phyloP scores from a whole-genome alignment of 2,329 filamentous ascomycete species.

The Monilinia vaccinii-corymbosi region DNA sequence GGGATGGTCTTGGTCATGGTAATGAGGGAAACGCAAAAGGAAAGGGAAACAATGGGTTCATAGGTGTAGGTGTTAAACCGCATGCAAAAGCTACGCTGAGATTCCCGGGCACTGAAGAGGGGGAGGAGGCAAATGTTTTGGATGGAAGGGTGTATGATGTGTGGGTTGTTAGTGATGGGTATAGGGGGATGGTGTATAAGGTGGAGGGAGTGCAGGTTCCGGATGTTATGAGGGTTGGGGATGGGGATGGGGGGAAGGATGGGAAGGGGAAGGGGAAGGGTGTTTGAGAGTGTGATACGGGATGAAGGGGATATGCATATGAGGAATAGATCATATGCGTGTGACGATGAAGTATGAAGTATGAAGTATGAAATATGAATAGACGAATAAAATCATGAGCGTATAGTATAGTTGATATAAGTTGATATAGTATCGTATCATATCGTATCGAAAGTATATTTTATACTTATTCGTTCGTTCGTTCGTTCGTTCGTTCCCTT shows the following conservation, averaged over 20 bases:
- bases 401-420: no score
- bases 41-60: slow-evolving; percentile 13
- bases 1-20: slow-evolving; percentile 43
- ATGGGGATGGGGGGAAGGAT: slow-evolving; percentile 11
- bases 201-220: slow-evolving; percentile 27
- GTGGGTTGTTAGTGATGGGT: slow-evolving; percentile 75
- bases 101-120: slow-evolving; percentile 39
- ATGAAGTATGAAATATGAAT: no score
- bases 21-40: slow-evolving; percentile 69
- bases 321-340: no score
- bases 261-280: slow-evolving; percentile 4
- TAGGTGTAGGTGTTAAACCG: slow-evolving; percentile 35
- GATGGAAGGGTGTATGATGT: slow-evolving; percentile 59
- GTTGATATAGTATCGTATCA: no score
- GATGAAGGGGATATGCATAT: neutral
- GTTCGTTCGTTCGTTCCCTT: no score
- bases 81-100: slow-evolving; percentile 50
- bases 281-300: neutral
- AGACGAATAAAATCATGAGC: no score
- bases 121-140: slow-evolving; percentile 20
- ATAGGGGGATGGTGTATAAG: slow-evolving; percentile 58
- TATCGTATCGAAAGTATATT: no score
- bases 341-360: no score
- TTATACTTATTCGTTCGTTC: no score
- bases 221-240: slow-evolving; percentile 21